A percentile compares a stretch with the other conserved stretches of the same genome.
phyloP scores from a whole-genome alignment of 768 basidiomycete species.

The Leucocoprinus birnbaumii region DNA sequence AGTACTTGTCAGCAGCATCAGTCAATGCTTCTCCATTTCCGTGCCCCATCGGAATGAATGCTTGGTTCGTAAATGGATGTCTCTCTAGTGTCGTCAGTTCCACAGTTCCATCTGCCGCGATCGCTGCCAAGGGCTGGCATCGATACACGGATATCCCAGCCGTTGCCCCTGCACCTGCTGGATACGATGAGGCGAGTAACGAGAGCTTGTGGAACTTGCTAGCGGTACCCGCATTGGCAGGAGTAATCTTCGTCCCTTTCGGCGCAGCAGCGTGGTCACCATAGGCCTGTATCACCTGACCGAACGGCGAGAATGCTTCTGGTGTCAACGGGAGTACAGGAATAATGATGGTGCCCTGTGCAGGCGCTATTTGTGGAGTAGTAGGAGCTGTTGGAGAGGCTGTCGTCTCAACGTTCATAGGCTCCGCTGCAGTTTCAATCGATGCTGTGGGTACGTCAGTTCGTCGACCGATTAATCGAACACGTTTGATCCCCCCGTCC shows the following conservation, averaged over 20 bases:
- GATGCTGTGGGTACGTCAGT: slow-evolving; percentile 11
- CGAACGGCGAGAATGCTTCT: slow-evolving; percentile 86
- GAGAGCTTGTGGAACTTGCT: slow-evolving; percentile 91
- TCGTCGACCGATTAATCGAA: slow-evolving; percentile 76
- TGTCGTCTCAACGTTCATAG: neutral
- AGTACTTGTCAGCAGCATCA: slow-evolving; percentile 55
- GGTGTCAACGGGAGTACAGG: slow-evolving; percentile 73
- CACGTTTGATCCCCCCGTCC: slow-evolving; percentile 92
- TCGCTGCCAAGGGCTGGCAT: slow-evolving; percentile 51
- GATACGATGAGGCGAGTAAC: slow-evolving; percentile 65
- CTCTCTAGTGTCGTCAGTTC: slow-evolving; percentile 79
- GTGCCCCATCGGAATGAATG: slow-evolving; percentile 90
- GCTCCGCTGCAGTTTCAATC: neutral
- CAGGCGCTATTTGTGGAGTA: neutral
- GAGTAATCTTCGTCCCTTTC: slow-evolving; percentile 65
- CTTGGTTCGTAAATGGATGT: slow-evolving; percentile 87
- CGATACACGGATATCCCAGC: slow-evolving; percentile 82
- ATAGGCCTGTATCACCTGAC: slow-evolving; percentile 90
- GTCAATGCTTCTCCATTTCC: slow-evolving; percentile 45
- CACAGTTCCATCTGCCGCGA: slow-evolving; percentile 48
- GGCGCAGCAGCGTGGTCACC: slow-evolving; percentile 64
- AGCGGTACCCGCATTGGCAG: slow-evolving; percentile 89
- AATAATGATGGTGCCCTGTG: slow-evolving; percentile 28
- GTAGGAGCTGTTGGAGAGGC: neutral
- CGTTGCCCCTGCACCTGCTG: slow-evolving; percentile 50